Conservation (phyloP, 257 asterid species). For the Nemophila menziesii region DNA sequence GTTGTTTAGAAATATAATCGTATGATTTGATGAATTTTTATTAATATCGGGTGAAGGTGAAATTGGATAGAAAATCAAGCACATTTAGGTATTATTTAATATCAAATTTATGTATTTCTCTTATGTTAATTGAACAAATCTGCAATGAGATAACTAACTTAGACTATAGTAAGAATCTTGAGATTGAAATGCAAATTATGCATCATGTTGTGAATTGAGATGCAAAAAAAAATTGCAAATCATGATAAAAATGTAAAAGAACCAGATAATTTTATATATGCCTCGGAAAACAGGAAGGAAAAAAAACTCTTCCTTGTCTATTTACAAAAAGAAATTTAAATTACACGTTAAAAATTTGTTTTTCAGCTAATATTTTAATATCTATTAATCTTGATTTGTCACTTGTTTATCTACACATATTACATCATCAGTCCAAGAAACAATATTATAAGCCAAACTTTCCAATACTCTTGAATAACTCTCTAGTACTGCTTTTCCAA, state of each 20-base stretch:
- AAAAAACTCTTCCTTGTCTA: not conserved
- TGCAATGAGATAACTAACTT: too few relatives aligned
- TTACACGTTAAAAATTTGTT: not conserved
- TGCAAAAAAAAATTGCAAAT: too few relatives aligned
- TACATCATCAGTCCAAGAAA: constrained; percentile 85
- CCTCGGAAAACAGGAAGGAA: not conserved
- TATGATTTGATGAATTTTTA: too few relatives aligned
- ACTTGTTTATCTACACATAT: constrained; percentile 51
- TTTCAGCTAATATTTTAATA: not conserved
- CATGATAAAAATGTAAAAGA: not conserved
- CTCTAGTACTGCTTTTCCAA: constrained; percentile 81
- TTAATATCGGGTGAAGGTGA: too few relatives aligned
- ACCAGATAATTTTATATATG: not conserved
- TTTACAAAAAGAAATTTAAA: not conserved
- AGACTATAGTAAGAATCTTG: too few relatives aligned
- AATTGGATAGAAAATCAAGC: too few relatives aligned
- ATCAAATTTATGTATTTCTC: too few relatives aligned
- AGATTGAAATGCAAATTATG: too few relatives aligned
- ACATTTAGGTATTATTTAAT: too few relatives aligned
- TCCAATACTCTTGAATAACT: constrained; percentile 88
- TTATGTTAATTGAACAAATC: too few relatives aligned
- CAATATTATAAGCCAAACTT: constrained; percentile 75
- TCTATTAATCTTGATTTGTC: constrained; percentile 36
- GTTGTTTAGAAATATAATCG: too few relatives aligned
- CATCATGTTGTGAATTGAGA: too few relatives aligned